Evolutionary conservation across 1,139 yeast genomes (phyloP).

Genomic region (Pneumocystis oryctolagi): DNA sequence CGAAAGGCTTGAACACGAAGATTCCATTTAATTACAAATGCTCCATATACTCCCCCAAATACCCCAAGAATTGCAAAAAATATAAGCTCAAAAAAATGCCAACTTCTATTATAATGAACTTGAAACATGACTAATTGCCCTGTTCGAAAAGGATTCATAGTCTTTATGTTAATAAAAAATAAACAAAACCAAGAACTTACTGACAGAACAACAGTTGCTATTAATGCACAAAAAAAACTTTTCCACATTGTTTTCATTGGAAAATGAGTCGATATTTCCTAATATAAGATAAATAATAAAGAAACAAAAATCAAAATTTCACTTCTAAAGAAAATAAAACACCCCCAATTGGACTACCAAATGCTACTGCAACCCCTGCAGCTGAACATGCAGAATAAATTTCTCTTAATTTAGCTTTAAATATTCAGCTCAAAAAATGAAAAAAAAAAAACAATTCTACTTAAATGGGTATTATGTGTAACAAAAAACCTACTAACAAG

Average conservation of each 20-base stretch:
- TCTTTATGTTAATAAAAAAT: background rate
- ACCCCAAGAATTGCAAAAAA: slow-evolving; percentile 64
- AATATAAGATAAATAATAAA: background rate
- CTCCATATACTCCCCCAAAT: slow-evolving; percentile 87
- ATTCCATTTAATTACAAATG: slow-evolving; percentile 63
- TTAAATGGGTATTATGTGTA: slow-evolving; percentile 28
- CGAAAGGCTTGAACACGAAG: slow-evolving; percentile 67
- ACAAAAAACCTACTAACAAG: slow-evolving; percentile 43
- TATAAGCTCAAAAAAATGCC: slow-evolving; percentile 81
- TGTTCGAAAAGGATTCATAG: slow-evolving; percentile 74
- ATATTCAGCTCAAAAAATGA: slow-evolving; percentile 11
- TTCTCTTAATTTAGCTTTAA: slow-evolving; percentile 31
- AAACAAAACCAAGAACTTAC: slow-evolving; percentile 22
- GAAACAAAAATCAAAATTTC: background rate
- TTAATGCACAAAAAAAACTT: slow-evolving; percentile 76
- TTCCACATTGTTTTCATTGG: slow-evolving; percentile 76
- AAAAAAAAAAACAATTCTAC: slow-evolving; percentile 11
- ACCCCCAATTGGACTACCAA: slow-evolving; percentile 63
- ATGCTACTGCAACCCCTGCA: slow-evolving; percentile 63
- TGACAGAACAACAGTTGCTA: slow-evolving; percentile 62
- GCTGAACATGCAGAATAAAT: slow-evolving; percentile 65
- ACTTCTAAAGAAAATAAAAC: slow-evolving; percentile 49
- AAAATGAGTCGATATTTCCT: slow-evolving; percentile 55
- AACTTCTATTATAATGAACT: slow-evolving; percentile 66
- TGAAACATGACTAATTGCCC: slow-evolving; percentile 89